Base-by-base conservation (phyloP, 2,329 filamentous ascomycete genomes). In the Cadophora sp. region DNA sequence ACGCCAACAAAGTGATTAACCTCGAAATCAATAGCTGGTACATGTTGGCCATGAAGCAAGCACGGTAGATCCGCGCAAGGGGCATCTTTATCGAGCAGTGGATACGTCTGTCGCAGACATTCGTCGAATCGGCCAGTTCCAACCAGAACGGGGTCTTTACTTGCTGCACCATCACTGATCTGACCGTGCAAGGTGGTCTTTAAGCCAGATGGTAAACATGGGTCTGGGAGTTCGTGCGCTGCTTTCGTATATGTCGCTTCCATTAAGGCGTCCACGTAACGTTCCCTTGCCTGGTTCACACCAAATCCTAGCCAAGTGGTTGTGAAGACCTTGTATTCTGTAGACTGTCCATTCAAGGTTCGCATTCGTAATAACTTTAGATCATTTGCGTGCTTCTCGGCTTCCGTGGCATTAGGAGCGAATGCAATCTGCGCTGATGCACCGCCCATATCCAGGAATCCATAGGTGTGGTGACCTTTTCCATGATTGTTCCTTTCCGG, bases 391-490 rank as follows among this genome's bases (percentile, higher is more conserved):
- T 99, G 97, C 77, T 94, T 96, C 76, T 90, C 87, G 1, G 94
- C 90, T 79, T 99, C 96, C 1, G 96, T 98, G 4, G 87, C 82
- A 79, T 99, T 99, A 1, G 96, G 96, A 1, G 94, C 95, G 79
- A 99, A 99, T 0, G 97, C 96, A 76, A 99, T 98, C 81, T 99
- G 96, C 19, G 96, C 95, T 0, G 95, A 98, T 29, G 96, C 96
- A 62, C 96, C 96, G 61, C 96, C 96, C 97, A 99, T 99, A 78
- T 99, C 96, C 69, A 99, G 83, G 76, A 99, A 99, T 0, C 96
- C 96, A 79, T 98, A 99, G 0, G 96, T 99, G 76, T 94, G 92
- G 78, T 98, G 96, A 29, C 87, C 88, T 72, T 97, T 94, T 63
- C 93, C 94, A 78, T 97, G 93, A 64, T 88, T 83, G 75, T 97